A percentile compares a stretch with the other conserved stretches of the same genome.
phyloP scores from a whole-genome alignment of 495 filamentous ascomycete species.

The Aspergillus wentii region DNA sequence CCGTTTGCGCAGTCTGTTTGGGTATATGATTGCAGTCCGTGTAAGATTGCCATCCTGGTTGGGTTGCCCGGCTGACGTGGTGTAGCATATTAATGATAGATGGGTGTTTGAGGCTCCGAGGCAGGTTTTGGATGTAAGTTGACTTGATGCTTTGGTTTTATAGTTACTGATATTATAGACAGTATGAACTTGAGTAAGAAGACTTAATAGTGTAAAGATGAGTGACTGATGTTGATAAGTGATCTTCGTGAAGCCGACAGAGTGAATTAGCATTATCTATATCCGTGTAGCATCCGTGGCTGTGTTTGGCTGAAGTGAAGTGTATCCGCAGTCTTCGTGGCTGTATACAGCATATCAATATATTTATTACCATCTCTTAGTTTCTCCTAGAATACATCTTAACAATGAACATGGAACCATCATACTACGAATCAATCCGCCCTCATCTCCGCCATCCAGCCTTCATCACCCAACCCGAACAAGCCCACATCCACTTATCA shows the following conservation, averaged over 20 bases:
- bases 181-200: conserved; percentile 10
- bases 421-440: conserved; percentile 1
- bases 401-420: no score
- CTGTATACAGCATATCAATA: not conserved
- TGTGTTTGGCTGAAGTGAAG: no score
- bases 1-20: conserved; percentile 1
- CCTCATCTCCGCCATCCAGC: conserved; percentile 2
- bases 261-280: conserved; percentile 2
- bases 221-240: not conserved
- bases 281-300: no score
- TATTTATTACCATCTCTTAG: no score
- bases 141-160: no score
- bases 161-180: no score
- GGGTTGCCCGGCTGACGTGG: no score
- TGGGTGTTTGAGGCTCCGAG: conserved; percentile 12
- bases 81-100: conserved; percentile 10
- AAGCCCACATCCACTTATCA: conserved; percentile 6
- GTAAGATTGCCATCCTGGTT: conserved; percentile 4
- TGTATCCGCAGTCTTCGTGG: not conserved
- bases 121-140: conserved; percentile 5
- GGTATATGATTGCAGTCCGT: conserved; percentile 1
- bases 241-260: conserved; percentile 6
- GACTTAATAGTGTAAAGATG: not conserved
- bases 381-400: no score
- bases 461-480: conserved; percentile 2